phyloP scores from a whole-genome alignment of 768 basidiomycete species.

The Calvatia gigantea region DNA sequence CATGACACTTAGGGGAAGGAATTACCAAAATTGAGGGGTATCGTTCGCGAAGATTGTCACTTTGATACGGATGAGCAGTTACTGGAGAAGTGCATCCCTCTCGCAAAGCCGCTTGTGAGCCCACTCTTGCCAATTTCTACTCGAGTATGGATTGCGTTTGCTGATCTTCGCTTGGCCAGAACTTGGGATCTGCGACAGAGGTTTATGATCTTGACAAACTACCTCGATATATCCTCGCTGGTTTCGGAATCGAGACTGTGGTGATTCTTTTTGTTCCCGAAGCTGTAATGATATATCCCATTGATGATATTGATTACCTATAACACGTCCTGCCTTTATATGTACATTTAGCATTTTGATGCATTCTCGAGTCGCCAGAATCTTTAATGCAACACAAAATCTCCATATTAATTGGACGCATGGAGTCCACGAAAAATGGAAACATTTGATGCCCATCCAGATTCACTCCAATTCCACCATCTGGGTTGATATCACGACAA shows the following conservation, averaged over 20 bases:
- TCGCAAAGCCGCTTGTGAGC: background rate
- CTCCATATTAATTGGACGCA: too few relatives aligned
- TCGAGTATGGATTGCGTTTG: background rate
- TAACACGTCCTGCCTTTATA: too few relatives aligned
- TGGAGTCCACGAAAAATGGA: too few relatives aligned
- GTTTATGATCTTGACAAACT: background rate
- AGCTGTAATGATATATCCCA: background rate
- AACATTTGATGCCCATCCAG: too few relatives aligned
- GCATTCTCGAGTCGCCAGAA: too few relatives aligned
- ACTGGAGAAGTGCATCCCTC: background rate
- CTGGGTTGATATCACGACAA: too few relatives aligned
- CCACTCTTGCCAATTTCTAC: background rate
- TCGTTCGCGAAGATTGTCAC: background rate
- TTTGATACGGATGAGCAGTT: background rate
- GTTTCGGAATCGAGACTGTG: background rate
- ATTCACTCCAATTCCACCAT: too few relatives aligned
- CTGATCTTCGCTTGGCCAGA: too few relatives aligned
- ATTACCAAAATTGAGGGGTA: background rate
- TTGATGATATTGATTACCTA: background rate
- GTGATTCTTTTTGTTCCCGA: background rate
- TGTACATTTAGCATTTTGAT: too few relatives aligned
- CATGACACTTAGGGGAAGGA: background rate
- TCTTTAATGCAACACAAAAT: too few relatives aligned
- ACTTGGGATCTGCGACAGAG: too few relatives aligned
- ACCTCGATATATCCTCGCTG: background rate